Evolutionary conservation across 2,329 filamentous ascomycete species (phyloP).

Genomic region (Helotiales sp.): DNA sequence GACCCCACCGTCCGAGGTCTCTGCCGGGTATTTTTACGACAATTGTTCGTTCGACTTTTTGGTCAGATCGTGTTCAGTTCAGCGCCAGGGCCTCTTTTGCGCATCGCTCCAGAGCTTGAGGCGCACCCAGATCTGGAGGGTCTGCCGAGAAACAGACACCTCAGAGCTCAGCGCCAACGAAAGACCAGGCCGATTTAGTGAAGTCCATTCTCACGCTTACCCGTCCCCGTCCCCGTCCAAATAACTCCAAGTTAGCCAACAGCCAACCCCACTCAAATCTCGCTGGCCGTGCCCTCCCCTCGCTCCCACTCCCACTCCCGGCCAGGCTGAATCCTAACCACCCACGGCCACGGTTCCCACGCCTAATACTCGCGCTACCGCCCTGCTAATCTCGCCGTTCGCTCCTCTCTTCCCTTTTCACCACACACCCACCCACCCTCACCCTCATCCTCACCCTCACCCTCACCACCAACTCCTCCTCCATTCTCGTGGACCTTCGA

Average conservation of each 20-base stretch:
- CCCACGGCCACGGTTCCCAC: slow-evolving; percentile 4
- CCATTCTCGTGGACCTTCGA: slow-evolving; percentile 11
- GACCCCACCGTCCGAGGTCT: slow-evolving; percentile 8
- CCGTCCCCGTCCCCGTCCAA: too few species aligned
- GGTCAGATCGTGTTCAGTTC: neutral
- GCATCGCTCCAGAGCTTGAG: neutral
- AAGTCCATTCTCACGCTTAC: neutral
- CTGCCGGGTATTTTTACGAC: slow-evolving; percentile 1
- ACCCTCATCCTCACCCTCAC: neutral
- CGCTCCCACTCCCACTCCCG: neutral
- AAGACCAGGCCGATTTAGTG: neutral
- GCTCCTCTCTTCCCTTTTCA: neutral
- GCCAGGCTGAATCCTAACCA: too few species aligned
- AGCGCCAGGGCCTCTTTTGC: slow-evolving; percentile 1
- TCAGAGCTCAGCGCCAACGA: neutral
- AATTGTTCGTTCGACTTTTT: neutral
- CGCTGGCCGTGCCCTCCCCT: neutral
- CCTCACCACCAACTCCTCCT: neutral
- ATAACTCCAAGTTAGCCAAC: neutral
- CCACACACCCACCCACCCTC: neutral
- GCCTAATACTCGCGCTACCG: slow-evolving; percentile 10
- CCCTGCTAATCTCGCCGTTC: slow-evolving; percentile 7
- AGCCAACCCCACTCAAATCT: neutral
- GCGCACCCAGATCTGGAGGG: neutral
- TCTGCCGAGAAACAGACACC: neutral